A percentile compares a stretch with the other conserved stretches of the same genome.
phyloP scores from a whole-genome alignment of 805 yeast species.

The Yamadazyma laniorum region DNA sequence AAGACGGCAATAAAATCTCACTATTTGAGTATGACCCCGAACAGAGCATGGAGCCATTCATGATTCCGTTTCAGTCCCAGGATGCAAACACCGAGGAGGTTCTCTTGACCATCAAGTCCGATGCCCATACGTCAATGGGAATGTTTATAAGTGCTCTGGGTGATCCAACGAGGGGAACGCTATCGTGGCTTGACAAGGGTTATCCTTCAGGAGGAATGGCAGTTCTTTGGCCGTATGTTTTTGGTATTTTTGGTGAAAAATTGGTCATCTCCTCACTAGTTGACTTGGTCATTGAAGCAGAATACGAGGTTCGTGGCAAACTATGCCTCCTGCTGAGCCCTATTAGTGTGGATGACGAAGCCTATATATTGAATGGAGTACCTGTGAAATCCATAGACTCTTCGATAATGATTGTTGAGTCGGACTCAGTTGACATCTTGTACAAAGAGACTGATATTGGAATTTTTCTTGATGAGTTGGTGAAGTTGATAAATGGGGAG shows the following conservation, averaged over 20 bases:
- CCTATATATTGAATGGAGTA: constrained; percentile 9
- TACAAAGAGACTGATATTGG: constrained; percentile 2
- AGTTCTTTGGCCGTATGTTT: constrained; percentile 36
- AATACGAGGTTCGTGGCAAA: constrained; percentile 6
- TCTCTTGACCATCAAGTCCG: constrained; percentile 34
- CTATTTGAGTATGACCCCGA: constrained; percentile 17
- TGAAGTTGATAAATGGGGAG: constrained; percentile 2
- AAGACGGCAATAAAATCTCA: constrained; percentile 31
- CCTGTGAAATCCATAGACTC: constrained; percentile 3
- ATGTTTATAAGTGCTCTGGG: constrained; percentile 41
- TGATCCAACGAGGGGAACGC: constrained; percentile 42
- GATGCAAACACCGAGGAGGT: constrained; percentile 25
- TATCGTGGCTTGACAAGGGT: constrained; percentile 36
- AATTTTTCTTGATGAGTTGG: constrained; percentile 6
- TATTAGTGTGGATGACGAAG: constrained; percentile 6
- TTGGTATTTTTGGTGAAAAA: constrained; percentile 27
- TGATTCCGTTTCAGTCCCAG: constrained; percentile 20
- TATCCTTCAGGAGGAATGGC: constrained; percentile 34
- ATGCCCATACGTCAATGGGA: constrained; percentile 32
- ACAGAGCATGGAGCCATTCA: constrained; percentile 19
- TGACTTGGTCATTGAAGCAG: constrained; percentile 18
- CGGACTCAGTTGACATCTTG: background rate
- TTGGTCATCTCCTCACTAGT: constrained; percentile 19
- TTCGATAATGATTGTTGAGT: background rate
- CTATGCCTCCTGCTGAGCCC: constrained; percentile 1